Conservation (phyloP, 2,329 filamentous ascomycete species). For the Calonectria pteridis region DNA sequence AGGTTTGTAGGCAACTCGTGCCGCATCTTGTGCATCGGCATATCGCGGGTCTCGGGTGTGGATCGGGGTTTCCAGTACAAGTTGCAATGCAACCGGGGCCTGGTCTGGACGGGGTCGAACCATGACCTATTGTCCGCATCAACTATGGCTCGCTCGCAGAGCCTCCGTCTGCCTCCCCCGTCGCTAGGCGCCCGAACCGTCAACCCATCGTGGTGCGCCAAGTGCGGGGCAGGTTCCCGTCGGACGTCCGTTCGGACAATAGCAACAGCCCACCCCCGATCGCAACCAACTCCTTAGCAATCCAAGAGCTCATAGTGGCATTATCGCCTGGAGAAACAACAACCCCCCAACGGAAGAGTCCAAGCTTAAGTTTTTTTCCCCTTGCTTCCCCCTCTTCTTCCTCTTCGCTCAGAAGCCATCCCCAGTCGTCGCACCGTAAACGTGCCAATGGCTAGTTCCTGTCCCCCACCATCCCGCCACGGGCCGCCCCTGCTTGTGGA, state of each 20-base stretch:
- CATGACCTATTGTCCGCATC: background rate
- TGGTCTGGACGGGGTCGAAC: background rate
- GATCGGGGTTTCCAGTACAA: background rate
- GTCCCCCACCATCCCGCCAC: background rate
- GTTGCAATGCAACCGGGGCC: background rate
- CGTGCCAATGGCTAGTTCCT: background rate
- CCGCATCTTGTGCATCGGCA: background rate
- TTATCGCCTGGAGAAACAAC: background rate
- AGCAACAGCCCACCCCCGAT: background rate
- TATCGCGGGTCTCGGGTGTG: background rate
- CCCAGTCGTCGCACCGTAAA: background rate
- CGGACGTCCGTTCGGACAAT: background rate
- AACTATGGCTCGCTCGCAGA: background rate
- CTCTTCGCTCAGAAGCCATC: background rate
- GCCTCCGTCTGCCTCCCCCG: background rate
- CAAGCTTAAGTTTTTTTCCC: background rate
- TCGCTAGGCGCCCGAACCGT: background rate
- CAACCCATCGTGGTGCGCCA: background rate
- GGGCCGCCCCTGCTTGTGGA: slow-evolving; percentile 6
- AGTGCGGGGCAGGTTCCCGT: background rate
- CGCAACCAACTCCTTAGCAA: background rate
- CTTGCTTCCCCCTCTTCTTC: background rate
- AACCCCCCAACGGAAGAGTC: background rate
- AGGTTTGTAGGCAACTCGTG: background rate
- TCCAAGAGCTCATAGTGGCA: background rate